Conservation (phyloP, 1,284 basidiomycete genomes). For the Serendipita sp. region DNA sequence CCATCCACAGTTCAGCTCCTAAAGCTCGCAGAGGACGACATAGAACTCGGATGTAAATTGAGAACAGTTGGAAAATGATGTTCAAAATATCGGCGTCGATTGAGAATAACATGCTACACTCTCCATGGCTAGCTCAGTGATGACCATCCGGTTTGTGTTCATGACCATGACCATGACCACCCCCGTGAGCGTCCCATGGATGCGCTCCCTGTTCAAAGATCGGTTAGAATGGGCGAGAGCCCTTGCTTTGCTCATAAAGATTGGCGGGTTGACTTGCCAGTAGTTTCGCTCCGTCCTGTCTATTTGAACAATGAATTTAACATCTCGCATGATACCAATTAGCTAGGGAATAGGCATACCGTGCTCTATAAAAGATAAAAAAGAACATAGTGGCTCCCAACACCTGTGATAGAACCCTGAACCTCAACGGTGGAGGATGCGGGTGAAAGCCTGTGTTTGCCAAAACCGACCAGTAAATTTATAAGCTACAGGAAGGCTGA, state of each 20-base stretch:
- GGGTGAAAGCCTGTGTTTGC: slow-evolving; percentile 53
- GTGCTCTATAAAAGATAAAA: slow-evolving; percentile 89
- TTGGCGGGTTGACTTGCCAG: slow-evolving; percentile 22
- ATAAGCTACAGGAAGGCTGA: slow-evolving; percentile 15
- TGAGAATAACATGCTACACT: too few species aligned
- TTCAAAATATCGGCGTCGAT: too few species aligned
- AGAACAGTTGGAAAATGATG: too few species aligned
- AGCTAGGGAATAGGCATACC: slow-evolving; percentile 39
- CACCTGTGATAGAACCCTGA: slow-evolving; percentile 68
- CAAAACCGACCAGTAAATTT: neutral
- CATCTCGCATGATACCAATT: neutral
- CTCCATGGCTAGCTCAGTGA: too few species aligned
- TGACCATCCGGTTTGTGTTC: slow-evolving; percentile 13
- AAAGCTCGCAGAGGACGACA: slow-evolving; percentile 3
- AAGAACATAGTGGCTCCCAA: slow-evolving; percentile 93
- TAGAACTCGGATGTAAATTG: neutral
- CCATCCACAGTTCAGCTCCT: too few species aligned
- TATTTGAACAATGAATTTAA: slow-evolving; percentile 12
- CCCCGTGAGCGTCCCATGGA: slow-evolving; percentile 32
- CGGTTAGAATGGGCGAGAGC: neutral
- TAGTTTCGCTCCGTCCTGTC: slow-evolving; percentile 33
- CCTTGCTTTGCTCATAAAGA: too few species aligned
- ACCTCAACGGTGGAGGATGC: slow-evolving; percentile 62
- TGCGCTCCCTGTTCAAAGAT: slow-evolving; percentile 27
- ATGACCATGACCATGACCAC: slow-evolving; percentile 15